Base-by-base conservation (phyloP, 306 rosid species). In the Malus sylvestris region DNA sequence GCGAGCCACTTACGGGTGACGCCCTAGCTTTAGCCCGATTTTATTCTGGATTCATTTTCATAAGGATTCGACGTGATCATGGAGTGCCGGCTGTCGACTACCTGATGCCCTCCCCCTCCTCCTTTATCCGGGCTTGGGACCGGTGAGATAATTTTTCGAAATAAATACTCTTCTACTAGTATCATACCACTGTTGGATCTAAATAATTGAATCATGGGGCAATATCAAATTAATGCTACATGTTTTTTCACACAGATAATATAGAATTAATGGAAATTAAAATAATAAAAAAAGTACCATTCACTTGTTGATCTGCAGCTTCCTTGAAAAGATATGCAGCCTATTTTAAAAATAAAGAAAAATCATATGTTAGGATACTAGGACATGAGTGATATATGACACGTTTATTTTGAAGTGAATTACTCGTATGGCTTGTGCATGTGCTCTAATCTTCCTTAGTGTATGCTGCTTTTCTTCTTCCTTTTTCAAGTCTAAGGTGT, bases 401-500 rank as follows among this genome's bases (percentile, higher is more conserved):
- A 63, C 72, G 70, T 51, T 79, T 27, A 79, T 64, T 67, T 79
- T 35, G 69, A 76, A 80, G 29, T 75, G 23, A 71, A 18, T 71
- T 88, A 93, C 99, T 73, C 97, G 85, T 79, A 96, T 87, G 71
- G 90, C 97, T 77, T 96, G 94, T 13, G 87, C 94, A 86, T 96
- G 96, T 4, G 88, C 96, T 84, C 96, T 88, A 59, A 93, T 83
- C 89, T 91, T 93, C 83, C 90, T 81, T 55, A 93, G 65, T 55
- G 74, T 84, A 76, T 87, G 85, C 79, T 61, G 86, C 81, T 81
- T 93, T 77, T 96, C 99, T 74, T 87, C 98, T 74, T 96, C 96
- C 88, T 83, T 96, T 76, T 91, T 93, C 94, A 96, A 83, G 90
- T 93, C 99, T 87, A 96, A 81, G 33, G 99, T 96, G 86, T 96